Base-by-base conservation (phyloP, 2,329 filamentous ascomycete genomes). In the Colletotrichum trifolii region DNA sequence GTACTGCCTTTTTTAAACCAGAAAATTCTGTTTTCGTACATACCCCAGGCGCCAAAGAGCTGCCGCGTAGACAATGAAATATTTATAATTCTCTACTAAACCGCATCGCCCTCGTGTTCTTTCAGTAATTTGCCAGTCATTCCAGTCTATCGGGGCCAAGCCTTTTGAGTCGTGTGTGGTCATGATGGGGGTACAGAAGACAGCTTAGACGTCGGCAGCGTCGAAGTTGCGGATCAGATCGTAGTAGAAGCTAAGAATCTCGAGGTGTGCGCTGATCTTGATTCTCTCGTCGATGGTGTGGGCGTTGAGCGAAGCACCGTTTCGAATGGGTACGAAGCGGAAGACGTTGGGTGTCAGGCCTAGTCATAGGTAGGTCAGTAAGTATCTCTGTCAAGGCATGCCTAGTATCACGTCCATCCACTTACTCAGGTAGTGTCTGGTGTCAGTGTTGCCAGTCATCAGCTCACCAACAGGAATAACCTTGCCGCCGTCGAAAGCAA, bases 201-300 rank as follows among this genome's bases (percentile, higher is more conserved):
- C 25, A 25, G 15, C 43, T 38, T 25, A 64, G 9, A 60, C 9
- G 2, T 61, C 52, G 2, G 62, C 52, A 13, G 62, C 52, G 8
- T 65, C 58, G 34, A 65, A 65, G 58, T 65, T 65, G 52, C 62
- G 62, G 1, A 65, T 65, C 40, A 65, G 35, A 10, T 65, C 62
- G 36, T 65, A 65, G n/a, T 65, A 65, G 17, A 65, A 65, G 36
- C 47, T 52, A 33, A 65, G 13, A n/a, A 65, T 65, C 12, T 65
- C 58, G 46, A 65, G 50, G 47, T 65, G 62, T 8, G 58, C 62
- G 13, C 45, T 50, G 12, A 65, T 56, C 36, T 43, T 55, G 52
- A 65, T 65, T 15, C 62, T 62, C 62, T 65, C 62, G 6, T 65
- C 62, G 42, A 65, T 65, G 17, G 62, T 65, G 40, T 65, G 62